phyloP scores from a whole-genome alignment of 169 alveolate species.

The Plasmodium reichenowi region DNA sequence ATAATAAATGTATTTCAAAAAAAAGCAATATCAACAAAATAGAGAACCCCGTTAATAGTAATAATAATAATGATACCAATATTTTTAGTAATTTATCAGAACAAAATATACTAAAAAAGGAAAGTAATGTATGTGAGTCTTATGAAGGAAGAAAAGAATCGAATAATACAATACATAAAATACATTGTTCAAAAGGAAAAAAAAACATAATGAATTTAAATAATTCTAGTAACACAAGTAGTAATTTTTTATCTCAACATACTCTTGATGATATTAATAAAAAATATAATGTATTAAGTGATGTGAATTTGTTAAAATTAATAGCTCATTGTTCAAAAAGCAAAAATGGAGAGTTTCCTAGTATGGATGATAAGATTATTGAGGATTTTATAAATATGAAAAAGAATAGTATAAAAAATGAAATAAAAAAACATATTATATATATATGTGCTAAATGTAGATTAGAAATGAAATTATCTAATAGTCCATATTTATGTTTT shows the following conservation, averaged over 20 bases:
- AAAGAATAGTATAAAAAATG: slow-evolving; percentile 6
- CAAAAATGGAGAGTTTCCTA: slow-evolving; percentile 4
- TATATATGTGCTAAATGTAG: slow-evolving; percentile 48
- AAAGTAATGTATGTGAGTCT: not conserved
- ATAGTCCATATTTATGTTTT: slow-evolving; percentile 28
- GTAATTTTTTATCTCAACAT: not conserved
- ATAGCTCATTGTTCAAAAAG: slow-evolving; percentile 21
- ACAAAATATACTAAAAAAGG: not conserved
- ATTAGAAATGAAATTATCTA: slow-evolving; percentile 40
- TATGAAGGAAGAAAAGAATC: not conserved
- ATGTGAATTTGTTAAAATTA: slow-evolving; percentile 24
- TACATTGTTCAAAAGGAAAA: not conserved
- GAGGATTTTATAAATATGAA: slow-evolving; percentile 37
- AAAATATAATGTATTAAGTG: slow-evolving; percentile 12
- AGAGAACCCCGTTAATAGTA: no score
- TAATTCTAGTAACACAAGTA: not conserved
- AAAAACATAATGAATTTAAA: not conserved
- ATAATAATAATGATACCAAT: not conserved
- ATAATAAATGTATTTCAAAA: slow-evolving; percentile 1
- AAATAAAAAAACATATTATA: slow-evolving; percentile 10
- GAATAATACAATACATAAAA: no score
- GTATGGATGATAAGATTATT: slow-evolving; percentile 30
- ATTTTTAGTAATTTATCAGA: not conserved
- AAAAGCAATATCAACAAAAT: not conserved
- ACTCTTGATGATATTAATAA: not conserved